A percentile compares a stretch with the other conserved stretches of the same genome.
These are phyloP conservation scores for Eremochloa ophiuroides DNA, from an alignment of 176 grass and related monocot genomes.

Conservation along the genomic window DNA sequence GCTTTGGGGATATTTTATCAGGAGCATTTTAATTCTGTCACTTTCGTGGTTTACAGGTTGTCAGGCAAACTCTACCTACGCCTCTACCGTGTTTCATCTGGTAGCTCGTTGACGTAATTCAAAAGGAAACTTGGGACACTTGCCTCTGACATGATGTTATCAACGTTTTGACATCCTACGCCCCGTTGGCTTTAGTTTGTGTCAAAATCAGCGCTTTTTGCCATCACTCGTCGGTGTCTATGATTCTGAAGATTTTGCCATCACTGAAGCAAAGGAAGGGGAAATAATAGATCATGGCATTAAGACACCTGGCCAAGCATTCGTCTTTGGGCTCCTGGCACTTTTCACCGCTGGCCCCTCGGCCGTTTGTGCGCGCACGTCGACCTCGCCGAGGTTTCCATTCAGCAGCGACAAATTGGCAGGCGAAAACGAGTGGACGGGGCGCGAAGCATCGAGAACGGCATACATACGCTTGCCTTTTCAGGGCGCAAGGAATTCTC, in stretches of 20 bases:
- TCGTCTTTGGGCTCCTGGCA: background rate
- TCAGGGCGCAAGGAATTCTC: background rate
- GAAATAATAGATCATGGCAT: background rate
- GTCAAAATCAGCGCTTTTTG: too few species aligned
- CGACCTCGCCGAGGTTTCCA: background rate
- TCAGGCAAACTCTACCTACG: background rate
- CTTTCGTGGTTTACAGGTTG: conserved; percentile 35
- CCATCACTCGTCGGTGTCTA: too few species aligned
- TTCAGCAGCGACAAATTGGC: background rate
- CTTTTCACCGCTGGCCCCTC: background rate
- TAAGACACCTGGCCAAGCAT: too few species aligned
- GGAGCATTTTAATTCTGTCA: background rate
- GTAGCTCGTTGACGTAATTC: background rate
- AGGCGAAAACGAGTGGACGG: background rate
- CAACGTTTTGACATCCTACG: background rate
- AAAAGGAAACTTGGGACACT: background rate
- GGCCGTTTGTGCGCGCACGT: background rate
- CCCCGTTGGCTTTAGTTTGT: too few species aligned
- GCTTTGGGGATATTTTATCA: background rate
- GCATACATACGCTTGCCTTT: background rate
- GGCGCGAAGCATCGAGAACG: background rate
- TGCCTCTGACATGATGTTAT: background rate
- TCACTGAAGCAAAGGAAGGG: background rate
- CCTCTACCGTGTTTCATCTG: background rate
- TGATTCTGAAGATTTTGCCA: background rate